Evolutionary conservation across 805 yeast species (phyloP).

Genomic region (Cyberlindnera maclurae): DNA sequence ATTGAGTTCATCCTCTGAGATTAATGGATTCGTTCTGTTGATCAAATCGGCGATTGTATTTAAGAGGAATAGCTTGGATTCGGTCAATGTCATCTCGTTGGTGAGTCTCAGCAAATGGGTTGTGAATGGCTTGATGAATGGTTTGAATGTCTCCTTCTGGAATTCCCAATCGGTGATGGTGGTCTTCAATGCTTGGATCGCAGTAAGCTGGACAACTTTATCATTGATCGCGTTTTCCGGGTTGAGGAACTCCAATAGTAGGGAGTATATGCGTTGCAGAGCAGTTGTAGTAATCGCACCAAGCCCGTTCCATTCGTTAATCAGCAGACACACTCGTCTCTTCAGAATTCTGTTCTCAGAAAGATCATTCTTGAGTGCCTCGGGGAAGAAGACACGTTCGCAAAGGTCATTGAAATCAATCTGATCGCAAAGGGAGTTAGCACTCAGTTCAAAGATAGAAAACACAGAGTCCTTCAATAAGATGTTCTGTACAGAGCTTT

Average conservation of each 20-base stretch:
- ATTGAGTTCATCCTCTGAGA: constrained; percentile 43
- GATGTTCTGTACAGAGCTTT: constrained; percentile 37
- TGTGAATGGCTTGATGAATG: constrained; percentile 51
- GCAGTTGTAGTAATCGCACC: constrained; percentile 50
- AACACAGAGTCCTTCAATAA: constrained; percentile 72
- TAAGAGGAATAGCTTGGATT: constrained; percentile 68
- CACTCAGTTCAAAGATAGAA: constrained; percentile 75
- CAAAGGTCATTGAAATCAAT: constrained; percentile 67
- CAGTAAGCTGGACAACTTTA: constrained; percentile 71
- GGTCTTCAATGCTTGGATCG: constrained; percentile 60
- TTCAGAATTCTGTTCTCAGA: constrained; percentile 56
- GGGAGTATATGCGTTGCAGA: constrained; percentile 49
- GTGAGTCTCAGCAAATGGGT: constrained; percentile 43
- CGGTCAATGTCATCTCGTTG: constrained; percentile 49
- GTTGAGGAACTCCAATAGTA: constrained; percentile 45
- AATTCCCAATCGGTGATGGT: constrained; percentile 87
- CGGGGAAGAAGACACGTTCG: constrained; percentile 58
- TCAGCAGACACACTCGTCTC: constrained; percentile 69
- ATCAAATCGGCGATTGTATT: constrained; percentile 59
- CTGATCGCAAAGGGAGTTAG: constrained; percentile 53
- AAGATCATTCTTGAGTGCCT: constrained; percentile 34
- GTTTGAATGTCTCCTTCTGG: constrained; percentile 56
- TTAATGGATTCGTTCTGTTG: constrained; percentile 57
- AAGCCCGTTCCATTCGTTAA: constrained; percentile 75
- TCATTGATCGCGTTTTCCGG: constrained; percentile 48